A percentile compares a stretch with the other conserved stretches of the same genome.
Conservation (phyloP, 352 stramenopile species). For the Globisporangium uncinulatum region DNA sequence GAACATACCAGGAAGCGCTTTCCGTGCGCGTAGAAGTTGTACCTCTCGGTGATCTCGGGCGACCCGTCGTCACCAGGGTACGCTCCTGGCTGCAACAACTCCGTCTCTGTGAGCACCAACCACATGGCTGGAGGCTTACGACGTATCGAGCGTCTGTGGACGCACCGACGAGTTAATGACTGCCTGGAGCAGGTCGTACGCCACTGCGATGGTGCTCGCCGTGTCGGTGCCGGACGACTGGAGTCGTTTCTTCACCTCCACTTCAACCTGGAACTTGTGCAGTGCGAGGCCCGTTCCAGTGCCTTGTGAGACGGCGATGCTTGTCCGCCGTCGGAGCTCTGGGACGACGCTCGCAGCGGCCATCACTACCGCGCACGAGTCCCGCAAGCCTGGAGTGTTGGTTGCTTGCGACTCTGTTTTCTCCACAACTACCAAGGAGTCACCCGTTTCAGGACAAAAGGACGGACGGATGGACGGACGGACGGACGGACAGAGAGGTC, state of each 20-base stretch:
- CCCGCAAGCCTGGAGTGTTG: not conserved
- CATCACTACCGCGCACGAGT: no score
- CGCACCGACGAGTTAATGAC: constrained; percentile 28
- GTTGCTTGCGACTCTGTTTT: not conserved
- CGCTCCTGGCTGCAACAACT: constrained; percentile 5
- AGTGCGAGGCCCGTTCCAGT: constrained; percentile 13
- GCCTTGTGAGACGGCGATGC: not conserved
- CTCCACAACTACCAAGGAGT: no score
- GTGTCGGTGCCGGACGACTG: not conserved
- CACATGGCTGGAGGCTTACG: not conserved
- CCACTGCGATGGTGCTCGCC: not conserved
- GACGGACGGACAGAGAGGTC: no score
- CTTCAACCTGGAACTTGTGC: constrained; percentile 16
- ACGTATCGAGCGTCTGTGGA: not conserved
- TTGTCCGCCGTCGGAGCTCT: constrained; percentile 5
- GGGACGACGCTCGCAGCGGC: not conserved
- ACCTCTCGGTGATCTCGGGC: constrained; percentile 14
- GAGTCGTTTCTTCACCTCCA: constrained; percentile 1
- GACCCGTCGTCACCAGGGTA: constrained; percentile 18
- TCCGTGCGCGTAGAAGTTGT: constrained; percentile 61
- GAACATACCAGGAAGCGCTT: constrained; percentile 45
- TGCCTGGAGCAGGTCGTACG: constrained; percentile 21
- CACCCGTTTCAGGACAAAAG: no score
- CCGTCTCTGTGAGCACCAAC: not conserved
- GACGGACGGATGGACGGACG: no score